phyloP scores from a whole-genome alignment of 2,329 filamentous ascomycete genomes.

The Fusarium robinianum region DNA sequence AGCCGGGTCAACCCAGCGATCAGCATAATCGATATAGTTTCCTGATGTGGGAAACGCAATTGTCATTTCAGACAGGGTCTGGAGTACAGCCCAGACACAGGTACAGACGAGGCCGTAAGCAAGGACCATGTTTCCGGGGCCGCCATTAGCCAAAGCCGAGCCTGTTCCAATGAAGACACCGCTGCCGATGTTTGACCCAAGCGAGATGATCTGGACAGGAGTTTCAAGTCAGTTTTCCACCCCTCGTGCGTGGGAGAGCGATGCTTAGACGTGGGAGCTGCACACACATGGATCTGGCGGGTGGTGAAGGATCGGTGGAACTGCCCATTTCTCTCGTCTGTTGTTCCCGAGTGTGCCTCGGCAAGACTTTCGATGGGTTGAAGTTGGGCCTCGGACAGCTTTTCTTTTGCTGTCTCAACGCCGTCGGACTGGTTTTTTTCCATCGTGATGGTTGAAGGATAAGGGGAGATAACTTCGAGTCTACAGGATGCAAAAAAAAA shows the following conservation, averaged over 20 bases:
- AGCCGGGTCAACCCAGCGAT: conserved; percentile 27
- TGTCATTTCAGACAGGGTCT: conserved; percentile 26
- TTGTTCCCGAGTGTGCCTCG: conserved; percentile 11
- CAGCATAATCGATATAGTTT: conserved; percentile 28
- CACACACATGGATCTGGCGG: conserved; percentile 26
- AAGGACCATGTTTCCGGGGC: conserved; percentile 27
- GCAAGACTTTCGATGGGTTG: conserved; percentile 9
- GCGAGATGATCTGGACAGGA: conserved; percentile 17
- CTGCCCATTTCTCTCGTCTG: conserved; percentile 19
- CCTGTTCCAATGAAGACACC: conserved; percentile 28
- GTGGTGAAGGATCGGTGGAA: conserved; percentile 30
- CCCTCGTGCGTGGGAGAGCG: no score
- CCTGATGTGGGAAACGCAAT: conserved; percentile 27
- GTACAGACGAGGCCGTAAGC: conserved; percentile 24
- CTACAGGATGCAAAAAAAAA: no score
- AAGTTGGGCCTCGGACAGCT: no score
- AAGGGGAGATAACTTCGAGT: no score
- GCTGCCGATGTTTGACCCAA: conserved; percentile 26
- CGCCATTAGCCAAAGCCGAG: conserved; percentile 24
- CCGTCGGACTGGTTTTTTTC: no score
- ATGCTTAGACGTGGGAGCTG: background rate
- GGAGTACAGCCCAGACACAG: conserved; percentile 26
- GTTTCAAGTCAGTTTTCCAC: no score
- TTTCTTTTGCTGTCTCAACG: no score
- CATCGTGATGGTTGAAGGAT: no score